A percentile compares a stretch with the other conserved stretches of the same genome.
phyloP scores from a whole-genome alignment of 139 green algal genomes.

The Asterochloris sp. region DNA sequence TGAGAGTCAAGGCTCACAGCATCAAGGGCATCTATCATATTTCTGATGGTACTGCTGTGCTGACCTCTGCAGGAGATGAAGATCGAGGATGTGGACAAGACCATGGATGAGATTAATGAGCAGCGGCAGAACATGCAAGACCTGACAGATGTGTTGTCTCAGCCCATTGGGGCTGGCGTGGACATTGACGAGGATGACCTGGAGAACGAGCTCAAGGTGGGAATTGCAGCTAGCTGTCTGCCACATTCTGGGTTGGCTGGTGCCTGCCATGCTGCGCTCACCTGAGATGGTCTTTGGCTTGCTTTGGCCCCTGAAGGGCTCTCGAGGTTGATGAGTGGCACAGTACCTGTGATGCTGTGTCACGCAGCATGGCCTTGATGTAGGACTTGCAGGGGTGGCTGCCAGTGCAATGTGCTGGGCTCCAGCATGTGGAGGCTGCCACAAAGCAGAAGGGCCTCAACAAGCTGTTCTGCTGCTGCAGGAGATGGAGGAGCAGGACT shows the following conservation, averaged over 20 bases:
- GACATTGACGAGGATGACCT: slow-evolving; percentile 87
- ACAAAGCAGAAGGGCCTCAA: background rate
- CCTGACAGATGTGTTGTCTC: slow-evolving; percentile 85
- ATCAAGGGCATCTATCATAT: too few relatives aligned
- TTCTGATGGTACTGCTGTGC: too few relatives aligned
- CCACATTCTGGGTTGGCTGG: background rate
- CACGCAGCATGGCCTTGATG: too few relatives aligned
- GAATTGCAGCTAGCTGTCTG: background rate
- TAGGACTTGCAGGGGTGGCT: too few relatives aligned
- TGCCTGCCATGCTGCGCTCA: background rate
- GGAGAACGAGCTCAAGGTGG: slow-evolving; percentile 62
- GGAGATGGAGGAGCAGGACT: slow-evolving; percentile 58
- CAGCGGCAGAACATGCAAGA: slow-evolving; percentile 85
- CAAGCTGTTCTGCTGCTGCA: slow-evolving; percentile 30
- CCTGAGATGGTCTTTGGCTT: background rate
- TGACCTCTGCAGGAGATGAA: slow-evolving; percentile 58
- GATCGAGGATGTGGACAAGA: slow-evolving; percentile 90
- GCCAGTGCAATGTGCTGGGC: too few relatives aligned
- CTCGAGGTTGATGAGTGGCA: background rate
- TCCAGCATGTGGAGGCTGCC: background rate
- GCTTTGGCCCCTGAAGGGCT: background rate
- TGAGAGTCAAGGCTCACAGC: too few relatives aligned
- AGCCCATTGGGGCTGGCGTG: slow-evolving; percentile 63
- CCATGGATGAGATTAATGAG: slow-evolving; percentile 95
- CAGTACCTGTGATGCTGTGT: background rate